Conservation (phyloP, 1,284 basidiomycete genomes). For the Kalmanozyma brasiliensis region DNA sequence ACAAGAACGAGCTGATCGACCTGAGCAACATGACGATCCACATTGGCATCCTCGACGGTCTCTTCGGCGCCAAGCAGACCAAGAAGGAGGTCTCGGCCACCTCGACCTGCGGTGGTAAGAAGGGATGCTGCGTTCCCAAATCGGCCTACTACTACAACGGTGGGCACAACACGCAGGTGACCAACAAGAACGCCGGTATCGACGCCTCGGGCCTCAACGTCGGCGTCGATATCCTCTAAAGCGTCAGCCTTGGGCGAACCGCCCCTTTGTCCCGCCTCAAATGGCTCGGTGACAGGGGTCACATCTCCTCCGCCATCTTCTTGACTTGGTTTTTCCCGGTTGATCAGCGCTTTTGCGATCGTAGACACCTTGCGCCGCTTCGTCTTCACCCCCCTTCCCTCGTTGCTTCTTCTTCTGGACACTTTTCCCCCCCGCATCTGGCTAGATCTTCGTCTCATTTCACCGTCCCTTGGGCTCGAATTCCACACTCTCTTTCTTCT, state of each 20-base stretch:
- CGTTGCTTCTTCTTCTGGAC: background rate
- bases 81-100: constrained; percentile 23
- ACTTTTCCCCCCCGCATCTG: constrained; percentile 1
- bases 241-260: background rate
- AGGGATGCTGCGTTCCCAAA: constrained; percentile 43
- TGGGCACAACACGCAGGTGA: constrained; percentile 35
- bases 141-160: constrained; percentile 49
- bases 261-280: background rate
- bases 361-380: too few relatives aligned
- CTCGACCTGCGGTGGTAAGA: constrained; percentile 24
- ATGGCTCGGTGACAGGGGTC: background rate
- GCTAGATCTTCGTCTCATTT: constrained; percentile 15
- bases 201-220: constrained; percentile 39
- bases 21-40: constrained; percentile 32
- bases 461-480: constrained; percentile 1
- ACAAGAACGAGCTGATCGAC: constrained; percentile 46
- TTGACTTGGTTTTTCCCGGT: constrained; percentile 13
- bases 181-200: constrained; percentile 44
- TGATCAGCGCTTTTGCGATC: too few relatives aligned
- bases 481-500: constrained; percentile 16
- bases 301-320: too few relatives aligned
- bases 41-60: constrained; percentile 27
- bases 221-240: constrained; percentile 38
- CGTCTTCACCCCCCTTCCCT: too few relatives aligned
- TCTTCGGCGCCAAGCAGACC: constrained; percentile 25